Evolutionary conservation across 148 eudicot genomes (phyloP).

Genomic region (Selenicereus undatus): DNA sequence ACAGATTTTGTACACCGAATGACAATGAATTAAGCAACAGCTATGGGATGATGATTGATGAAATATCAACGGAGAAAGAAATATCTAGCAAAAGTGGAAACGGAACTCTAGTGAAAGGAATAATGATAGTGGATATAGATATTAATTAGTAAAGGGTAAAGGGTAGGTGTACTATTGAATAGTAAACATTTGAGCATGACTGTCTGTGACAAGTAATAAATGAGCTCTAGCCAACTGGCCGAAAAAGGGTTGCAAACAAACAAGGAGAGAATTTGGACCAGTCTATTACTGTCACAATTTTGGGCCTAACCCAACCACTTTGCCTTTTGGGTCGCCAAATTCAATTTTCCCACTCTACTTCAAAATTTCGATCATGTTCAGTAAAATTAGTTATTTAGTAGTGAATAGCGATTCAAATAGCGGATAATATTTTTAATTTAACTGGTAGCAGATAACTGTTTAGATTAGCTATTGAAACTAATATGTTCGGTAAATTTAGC

Average conservation of each 20-base stretch:
- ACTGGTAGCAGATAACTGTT: too few species aligned
- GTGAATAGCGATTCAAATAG: too few species aligned
- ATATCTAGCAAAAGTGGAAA: too few species aligned
- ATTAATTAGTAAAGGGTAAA: neutral
- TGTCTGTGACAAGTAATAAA: neutral
- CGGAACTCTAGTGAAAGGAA: neutral
- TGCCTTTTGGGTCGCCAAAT: neutral
- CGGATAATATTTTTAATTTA: too few species aligned
- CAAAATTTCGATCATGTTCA: too few species aligned
- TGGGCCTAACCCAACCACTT: neutral
- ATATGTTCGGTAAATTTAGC: too few species aligned
- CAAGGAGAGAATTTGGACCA: neutral
- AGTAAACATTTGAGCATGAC: neutral
- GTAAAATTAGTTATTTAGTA: too few species aligned
- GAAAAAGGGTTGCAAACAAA: neutral
- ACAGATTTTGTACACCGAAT: too few species aligned
- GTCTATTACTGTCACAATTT: neutral
- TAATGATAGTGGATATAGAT: neutral
- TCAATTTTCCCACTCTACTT: neutral
- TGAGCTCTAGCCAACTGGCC: neutral
- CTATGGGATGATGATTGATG: too few species aligned
- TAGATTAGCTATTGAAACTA: too few species aligned
- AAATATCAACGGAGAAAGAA: too few species aligned
- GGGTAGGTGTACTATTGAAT: neutral
- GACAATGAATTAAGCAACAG: too few species aligned